phyloP scores from a whole-genome alignment of 768 basidiomycete species.

The Cyathus striatus region DNA sequence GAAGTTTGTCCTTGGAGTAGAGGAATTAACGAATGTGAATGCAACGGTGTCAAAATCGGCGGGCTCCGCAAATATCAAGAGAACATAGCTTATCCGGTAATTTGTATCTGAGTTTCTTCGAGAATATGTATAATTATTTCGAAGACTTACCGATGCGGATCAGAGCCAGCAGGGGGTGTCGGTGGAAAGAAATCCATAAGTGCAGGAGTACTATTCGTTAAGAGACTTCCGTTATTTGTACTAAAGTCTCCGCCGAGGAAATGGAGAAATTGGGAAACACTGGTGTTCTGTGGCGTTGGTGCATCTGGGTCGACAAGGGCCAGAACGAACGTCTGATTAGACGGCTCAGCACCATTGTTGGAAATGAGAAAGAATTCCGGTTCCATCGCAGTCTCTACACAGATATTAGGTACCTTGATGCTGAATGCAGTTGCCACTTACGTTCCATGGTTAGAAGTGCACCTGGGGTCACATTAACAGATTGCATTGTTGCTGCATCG shows the following conservation, averaged over 20 bases:
- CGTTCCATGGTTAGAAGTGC: conserved; percentile 28
- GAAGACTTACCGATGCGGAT: conserved; percentile 34
- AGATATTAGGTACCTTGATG: not conserved
- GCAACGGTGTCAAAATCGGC: conserved; percentile 22
- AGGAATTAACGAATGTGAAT: conserved; percentile 24
- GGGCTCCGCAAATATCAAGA: conserved; percentile 29
- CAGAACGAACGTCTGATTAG: conserved; percentile 27
- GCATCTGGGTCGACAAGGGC: conserved; percentile 40
- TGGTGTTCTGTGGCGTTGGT: conserved; percentile 32
- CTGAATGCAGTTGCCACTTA: conserved; percentile 12
- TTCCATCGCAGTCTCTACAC: conserved; percentile 25
- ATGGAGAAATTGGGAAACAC: conserved; percentile 31
- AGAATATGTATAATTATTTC: conserved; percentile 8
- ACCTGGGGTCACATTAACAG: conserved; percentile 28
- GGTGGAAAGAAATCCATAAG: conserved; percentile 34
- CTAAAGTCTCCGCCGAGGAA: conserved; percentile 34
- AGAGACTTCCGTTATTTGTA: conserved; percentile 14
- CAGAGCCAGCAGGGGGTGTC: conserved; percentile 32
- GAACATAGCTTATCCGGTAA: conserved; percentile 21
- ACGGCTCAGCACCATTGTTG: conserved; percentile 14
- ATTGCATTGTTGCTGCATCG: conserved; percentile 18
- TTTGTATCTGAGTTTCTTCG: conserved; percentile 3
- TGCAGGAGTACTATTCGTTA: conserved; percentile 33
- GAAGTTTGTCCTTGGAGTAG: conserved; percentile 31
- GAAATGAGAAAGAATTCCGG: conserved; percentile 25